phyloP scores from a whole-genome alignment of 1,139 yeast genomes.

The Suhomyces bokatorum region DNA sequence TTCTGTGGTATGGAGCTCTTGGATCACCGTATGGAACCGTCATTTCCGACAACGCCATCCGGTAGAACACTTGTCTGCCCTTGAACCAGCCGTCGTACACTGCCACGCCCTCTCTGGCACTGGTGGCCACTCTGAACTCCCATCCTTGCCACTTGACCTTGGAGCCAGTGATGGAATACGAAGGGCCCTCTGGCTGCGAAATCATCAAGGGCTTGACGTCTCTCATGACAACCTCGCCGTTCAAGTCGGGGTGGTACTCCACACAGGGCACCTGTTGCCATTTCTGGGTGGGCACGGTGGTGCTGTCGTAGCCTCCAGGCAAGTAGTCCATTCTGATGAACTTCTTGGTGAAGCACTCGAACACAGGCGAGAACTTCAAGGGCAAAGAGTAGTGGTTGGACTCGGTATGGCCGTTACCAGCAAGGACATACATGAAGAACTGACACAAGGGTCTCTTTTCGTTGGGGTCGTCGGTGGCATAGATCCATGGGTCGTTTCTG shows the following conservation, averaged over 20 bases:
- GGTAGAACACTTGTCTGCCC: slow-evolving; percentile 79
- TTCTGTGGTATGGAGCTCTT: slow-evolving; percentile 86
- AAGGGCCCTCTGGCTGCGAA: slow-evolving; percentile 84
- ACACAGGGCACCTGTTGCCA: slow-evolving; percentile 63
- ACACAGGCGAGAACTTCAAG: slow-evolving; percentile 78
- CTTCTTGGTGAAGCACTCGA: slow-evolving; percentile 63
- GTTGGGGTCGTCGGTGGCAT: slow-evolving; percentile 70
- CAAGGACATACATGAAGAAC: slow-evolving; percentile 76
- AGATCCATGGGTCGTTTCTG: slow-evolving; percentile 84
- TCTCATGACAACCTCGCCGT: slow-evolving; percentile 52
- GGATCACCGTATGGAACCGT: slow-evolving; percentile 93
- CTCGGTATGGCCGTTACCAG: slow-evolving; percentile 68
- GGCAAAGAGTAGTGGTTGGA: slow-evolving; percentile 87
- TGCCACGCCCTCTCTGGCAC: slow-evolving; percentile 83
- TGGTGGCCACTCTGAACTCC: slow-evolving; percentile 77
- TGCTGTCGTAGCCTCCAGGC: slow-evolving; percentile 71
- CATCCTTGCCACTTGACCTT: slow-evolving; percentile 86
- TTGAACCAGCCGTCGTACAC: slow-evolving; percentile 75
- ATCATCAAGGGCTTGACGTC: slow-evolving; percentile 77
- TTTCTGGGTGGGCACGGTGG: slow-evolving; percentile 57
- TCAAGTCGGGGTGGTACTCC: slow-evolving; percentile 75
- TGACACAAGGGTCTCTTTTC: slow-evolving; percentile 66
- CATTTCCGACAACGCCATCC: slow-evolving; percentile 83
- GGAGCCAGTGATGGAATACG: slow-evolving; percentile 63
- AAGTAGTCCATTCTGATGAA: slow-evolving; percentile 77